Evolutionary conservation across 2,329 filamentous ascomycete genomes (phyloP).

Genomic region (Verticillium isaacii): DNA sequence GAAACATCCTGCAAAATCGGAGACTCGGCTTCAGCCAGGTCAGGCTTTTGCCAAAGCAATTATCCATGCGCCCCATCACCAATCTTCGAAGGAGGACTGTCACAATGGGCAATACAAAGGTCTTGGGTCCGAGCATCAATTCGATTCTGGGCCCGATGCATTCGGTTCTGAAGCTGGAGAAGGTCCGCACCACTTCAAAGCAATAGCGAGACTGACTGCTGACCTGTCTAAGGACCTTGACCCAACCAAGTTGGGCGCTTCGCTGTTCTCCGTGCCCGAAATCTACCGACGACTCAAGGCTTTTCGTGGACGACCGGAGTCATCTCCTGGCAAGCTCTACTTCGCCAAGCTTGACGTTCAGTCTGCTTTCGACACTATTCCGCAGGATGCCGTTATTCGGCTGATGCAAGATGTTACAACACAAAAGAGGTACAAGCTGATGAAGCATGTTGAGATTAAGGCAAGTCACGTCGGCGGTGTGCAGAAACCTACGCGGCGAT

Average conservation of each 20-base stretch:
- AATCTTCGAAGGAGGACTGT: conserved; percentile 69
- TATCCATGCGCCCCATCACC: conserved; percentile 75
- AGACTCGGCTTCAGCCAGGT: conserved; percentile 73
- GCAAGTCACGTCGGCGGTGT: conserved; percentile 30
- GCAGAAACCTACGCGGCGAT: conserved; percentile 40
- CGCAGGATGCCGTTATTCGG: conserved; percentile 67
- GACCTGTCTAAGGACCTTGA: conserved; percentile 31
- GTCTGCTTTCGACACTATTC: conserved; percentile 92
- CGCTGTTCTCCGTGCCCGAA: conserved; percentile 76
- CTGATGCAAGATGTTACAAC: conserved; percentile 57
- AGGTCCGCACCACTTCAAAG: conserved; percentile 35
- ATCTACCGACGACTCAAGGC: conserved; percentile 67
- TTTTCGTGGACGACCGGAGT: conserved; percentile 55
- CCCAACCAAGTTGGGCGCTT: conserved; percentile 64
- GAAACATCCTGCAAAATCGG: conserved; percentile 54
- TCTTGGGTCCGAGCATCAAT: conserved; percentile 38
- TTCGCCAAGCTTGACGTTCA: conserved; percentile 92
- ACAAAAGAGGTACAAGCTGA: conserved; percentile 62
- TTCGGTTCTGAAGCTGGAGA: conserved; percentile 74
- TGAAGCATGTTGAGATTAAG: conserved; percentile 70
- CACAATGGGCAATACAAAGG: conserved; percentile 59
- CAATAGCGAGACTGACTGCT: neutral
- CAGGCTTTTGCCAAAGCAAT: conserved; percentile 75
- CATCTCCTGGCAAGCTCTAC: conserved; percentile 50
- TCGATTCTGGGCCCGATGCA: conserved; percentile 65